Conservation (phyloP, 352 stramenopile genomes). For the Phytophthora syringae region DNA sequence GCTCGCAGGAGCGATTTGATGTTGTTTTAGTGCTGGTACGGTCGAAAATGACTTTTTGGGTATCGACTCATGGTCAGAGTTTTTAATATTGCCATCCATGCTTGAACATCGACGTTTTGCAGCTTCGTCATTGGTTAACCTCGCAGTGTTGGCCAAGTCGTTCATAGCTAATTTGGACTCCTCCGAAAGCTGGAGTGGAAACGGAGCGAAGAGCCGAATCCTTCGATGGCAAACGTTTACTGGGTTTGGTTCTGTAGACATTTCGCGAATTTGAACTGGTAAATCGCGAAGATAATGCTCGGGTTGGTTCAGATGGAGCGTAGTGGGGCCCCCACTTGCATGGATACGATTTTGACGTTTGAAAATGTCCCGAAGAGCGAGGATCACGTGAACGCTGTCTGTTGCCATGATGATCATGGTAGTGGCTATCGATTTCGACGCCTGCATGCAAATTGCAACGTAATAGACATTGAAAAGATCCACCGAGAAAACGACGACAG, state of each 20-base stretch:
- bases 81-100: not conserved
- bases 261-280: not conserved
- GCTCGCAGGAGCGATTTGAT: slow-evolving; percentile 4
- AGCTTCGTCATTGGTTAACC: not conserved
- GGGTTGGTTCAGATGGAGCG: not conserved
- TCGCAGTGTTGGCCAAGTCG: not conserved
- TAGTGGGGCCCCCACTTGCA: not conserved
- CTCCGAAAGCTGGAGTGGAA: slow-evolving; percentile 7
- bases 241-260: not conserved
- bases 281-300: slow-evolving; percentile 9
- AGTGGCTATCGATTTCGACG: slow-evolving; percentile 10
- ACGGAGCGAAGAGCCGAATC: slow-evolving; percentile 13
- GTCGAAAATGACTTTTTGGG: not conserved
- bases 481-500: slow-evolving; percentile 32
- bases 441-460: too few species aligned
- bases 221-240: not conserved
- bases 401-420: slow-evolving; percentile 15
- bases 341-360: not conserved
- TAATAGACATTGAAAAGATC: slow-evolving; percentile 40
- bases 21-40: not conserved
- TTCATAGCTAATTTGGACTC: not conserved
- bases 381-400: slow-evolving; percentile 8
- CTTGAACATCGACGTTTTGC: slow-evolving; percentile 6
- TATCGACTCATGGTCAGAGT: not conserved
- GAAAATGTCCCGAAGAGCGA: slow-evolving; percentile 20